Conservation (phyloP, 2,329 filamentous ascomycete species). For the Albifimbria verrucaria region DNA sequence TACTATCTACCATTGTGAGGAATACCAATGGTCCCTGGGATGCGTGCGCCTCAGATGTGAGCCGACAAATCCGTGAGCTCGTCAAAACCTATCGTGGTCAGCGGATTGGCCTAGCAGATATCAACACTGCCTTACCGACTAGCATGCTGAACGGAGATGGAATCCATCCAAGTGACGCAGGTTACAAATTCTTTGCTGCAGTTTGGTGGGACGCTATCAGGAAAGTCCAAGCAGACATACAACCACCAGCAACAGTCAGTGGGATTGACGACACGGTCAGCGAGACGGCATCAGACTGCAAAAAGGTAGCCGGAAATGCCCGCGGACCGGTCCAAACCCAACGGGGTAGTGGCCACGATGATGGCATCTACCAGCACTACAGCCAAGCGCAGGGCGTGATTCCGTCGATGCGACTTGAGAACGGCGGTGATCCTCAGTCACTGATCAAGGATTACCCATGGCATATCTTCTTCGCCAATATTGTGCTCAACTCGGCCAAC, state of each 20-base stretch:
- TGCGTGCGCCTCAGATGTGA: constrained; percentile 23
- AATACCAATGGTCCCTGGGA: constrained; percentile 15
- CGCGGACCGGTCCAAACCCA: constrained; percentile 6
- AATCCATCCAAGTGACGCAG: constrained; percentile 31
- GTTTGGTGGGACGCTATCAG: constrained; percentile 27
- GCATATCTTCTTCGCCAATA: constrained; percentile 5
- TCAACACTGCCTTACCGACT: constrained; percentile 11
- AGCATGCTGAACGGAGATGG: constrained; percentile 23
- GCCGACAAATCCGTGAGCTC: constrained; percentile 24
- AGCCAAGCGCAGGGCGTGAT: not conserved
- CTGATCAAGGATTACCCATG: constrained; percentile 1
- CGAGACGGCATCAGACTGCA: not conserved
- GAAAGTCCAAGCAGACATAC: constrained; percentile 3
- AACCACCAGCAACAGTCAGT: not conserved
- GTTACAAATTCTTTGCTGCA: constrained; percentile 33
- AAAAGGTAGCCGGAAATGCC: constrained; percentile 7
- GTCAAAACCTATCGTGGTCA: constrained; percentile 7
- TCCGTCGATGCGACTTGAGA: constrained; percentile 6
- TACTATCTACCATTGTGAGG: constrained; percentile 12
- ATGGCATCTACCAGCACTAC: constrained; percentile 13
- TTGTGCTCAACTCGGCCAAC: constrained; percentile 1
- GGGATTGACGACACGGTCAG: not conserved
- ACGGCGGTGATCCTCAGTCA: constrained; percentile 9
- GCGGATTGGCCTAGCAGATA: constrained; percentile 8
- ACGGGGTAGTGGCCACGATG: constrained; percentile 10